phyloP scores from a whole-genome alignment of 2,329 filamentous ascomycete genomes.

The Ramularia endophylla region DNA sequence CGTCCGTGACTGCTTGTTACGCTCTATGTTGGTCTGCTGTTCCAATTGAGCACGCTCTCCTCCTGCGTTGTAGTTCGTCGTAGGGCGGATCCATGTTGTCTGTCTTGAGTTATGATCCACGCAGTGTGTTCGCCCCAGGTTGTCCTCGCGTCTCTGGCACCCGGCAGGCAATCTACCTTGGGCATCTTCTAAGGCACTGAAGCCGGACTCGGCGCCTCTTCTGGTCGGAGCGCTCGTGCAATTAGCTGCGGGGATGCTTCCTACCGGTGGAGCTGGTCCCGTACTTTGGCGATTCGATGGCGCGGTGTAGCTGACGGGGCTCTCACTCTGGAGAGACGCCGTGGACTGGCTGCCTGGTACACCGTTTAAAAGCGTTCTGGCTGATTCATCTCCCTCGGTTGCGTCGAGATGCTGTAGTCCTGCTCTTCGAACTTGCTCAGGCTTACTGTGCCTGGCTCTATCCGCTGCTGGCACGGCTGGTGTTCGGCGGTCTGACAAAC shows the following conservation, averaged over 20 bases:
- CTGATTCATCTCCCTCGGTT: too few species aligned
- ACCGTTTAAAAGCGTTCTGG: too few species aligned
- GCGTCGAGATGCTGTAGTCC: too few species aligned
- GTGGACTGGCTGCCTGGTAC: too few species aligned
- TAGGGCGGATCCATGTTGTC: conserved; percentile 92
- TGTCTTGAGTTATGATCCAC: conserved; percentile 97
- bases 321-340: conserved; percentile 27
- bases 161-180: conserved; percentile 87
- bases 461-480: too few species aligned
- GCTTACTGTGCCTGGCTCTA: too few species aligned
- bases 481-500: too few species aligned
- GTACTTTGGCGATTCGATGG: conserved; percentile 20
- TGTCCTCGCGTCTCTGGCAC: conserved; percentile 95
- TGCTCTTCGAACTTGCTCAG: too few species aligned
- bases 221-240: conserved; percentile 20
- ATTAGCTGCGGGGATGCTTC: conserved; percentile 16
- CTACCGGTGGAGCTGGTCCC: conserved; percentile 17
- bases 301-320: conserved; percentile 23
- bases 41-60: conserved; percentile 76
- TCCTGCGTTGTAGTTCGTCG: conserved; percentile 67
- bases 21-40: conserved; percentile 86
- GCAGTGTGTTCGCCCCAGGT: conserved; percentile 91
- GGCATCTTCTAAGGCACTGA: conserved; percentile 95
- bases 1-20: conserved; percentile 62
- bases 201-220: conserved; percentile 44